A percentile compares a stretch with the other conserved stretches of the same genome.
Conservation (phyloP, 495 filamentous ascomycete species). For the Poronia punctata region DNA sequence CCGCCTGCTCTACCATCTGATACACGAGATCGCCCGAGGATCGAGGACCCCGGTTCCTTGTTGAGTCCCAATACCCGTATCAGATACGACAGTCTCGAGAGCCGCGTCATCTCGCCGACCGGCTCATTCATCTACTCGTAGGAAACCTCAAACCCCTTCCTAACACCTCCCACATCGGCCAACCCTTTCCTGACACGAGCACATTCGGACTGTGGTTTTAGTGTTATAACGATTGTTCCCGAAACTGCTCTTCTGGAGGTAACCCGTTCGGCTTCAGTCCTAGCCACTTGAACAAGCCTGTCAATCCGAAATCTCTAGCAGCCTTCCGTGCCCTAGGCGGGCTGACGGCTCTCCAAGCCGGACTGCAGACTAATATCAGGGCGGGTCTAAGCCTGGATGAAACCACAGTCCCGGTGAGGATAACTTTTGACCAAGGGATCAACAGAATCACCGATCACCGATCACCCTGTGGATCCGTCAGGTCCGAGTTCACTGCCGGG, state of each 20-base stretch:
- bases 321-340: conserved; percentile 79
- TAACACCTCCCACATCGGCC: conserved; percentile 19
- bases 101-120: conserved; percentile 17
- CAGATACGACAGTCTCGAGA: conserved; percentile 25
- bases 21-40: conserved; percentile 19
- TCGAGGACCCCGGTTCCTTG: conserved; percentile 19
- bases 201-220: conserved; percentile 21
- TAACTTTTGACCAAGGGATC: conserved; percentile 64
- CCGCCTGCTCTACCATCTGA: conserved; percentile 18
- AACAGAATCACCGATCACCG: conserved; percentile 15
- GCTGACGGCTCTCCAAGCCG: conserved; percentile 65
- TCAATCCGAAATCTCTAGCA: conserved; percentile 73
- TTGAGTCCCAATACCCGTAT: conserved; percentile 17
- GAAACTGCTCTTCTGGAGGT: conserved; percentile 37
- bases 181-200: conserved; percentile 21
- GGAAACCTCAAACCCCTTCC: conserved; percentile 21
- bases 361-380: conserved; percentile 60
- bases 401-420: conserved; percentile 48
- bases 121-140: conserved; percentile 20
- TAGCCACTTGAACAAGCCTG: conserved; percentile 69
- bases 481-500: conserved; percentile 10
- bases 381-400: conserved; percentile 75
- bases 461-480: conserved; percentile 11
- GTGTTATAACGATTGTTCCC: conserved; percentile 16
- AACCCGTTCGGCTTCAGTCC: conserved; percentile 80